Evolutionary conservation across 2,329 filamentous ascomycete species (phyloP).

Genomic region (Alternaria brassicicola): DNA sequence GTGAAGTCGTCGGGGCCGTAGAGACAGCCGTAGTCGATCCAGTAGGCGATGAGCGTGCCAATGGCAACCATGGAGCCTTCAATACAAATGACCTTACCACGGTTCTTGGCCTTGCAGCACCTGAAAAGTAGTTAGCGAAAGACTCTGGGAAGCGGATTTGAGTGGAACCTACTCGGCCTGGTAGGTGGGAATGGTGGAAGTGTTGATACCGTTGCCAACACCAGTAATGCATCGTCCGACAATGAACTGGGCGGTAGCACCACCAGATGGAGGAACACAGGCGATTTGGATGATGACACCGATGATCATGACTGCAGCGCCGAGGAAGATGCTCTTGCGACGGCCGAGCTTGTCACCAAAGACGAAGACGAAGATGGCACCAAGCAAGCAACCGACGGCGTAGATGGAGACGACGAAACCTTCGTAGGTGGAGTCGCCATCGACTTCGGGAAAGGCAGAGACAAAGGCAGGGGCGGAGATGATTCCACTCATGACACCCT

Average conservation of each 20-base stretch:
- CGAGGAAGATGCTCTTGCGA: constrained; percentile 52
- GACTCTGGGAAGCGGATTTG: background rate
- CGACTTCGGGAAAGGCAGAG: constrained; percentile 46
- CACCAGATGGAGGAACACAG: constrained; percentile 32
- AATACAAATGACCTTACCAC: constrained; percentile 65
- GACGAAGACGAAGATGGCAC: constrained; percentile 48
- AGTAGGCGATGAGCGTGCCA: constrained; percentile 58
- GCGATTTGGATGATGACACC: constrained; percentile 50
- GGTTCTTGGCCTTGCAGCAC: constrained; percentile 59
- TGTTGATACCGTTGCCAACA: constrained; percentile 62
- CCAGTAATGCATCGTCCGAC: constrained; percentile 59
- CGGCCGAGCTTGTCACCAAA: constrained; percentile 52
- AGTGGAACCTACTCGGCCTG: constrained; percentile 53
- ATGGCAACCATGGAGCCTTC: constrained; percentile 59
- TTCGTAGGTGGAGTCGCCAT: constrained; percentile 46
- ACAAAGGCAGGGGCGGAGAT: constrained; percentile 47
- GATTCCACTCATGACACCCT: constrained; percentile 52
- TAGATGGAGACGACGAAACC: constrained; percentile 60
- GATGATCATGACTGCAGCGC: constrained; percentile 50
- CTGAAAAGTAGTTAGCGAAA: constrained; percentile 7
- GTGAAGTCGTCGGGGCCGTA: constrained; percentile 38
- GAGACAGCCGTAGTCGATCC: constrained; percentile 56
- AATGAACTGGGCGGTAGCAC: constrained; percentile 57
- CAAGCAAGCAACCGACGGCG: constrained; percentile 56
- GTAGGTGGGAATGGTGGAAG: constrained; percentile 60